Percentiles rank a stretch among this genome's conserved stretches.
Evolutionary conservation across 805 yeast genomes (phyloP).

Genomic region (Kodamaea neixiangensis): DNA sequence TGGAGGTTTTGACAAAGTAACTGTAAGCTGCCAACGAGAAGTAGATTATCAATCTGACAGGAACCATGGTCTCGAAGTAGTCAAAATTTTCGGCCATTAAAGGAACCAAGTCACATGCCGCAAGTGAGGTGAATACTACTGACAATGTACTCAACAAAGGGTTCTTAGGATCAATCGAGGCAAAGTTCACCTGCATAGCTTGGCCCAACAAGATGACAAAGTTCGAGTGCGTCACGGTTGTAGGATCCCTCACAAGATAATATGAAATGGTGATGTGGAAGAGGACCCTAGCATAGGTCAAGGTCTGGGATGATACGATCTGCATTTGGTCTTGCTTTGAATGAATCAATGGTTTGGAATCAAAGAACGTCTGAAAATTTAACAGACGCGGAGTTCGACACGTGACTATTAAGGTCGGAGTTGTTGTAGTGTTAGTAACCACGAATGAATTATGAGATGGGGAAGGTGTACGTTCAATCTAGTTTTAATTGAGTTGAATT

Average conservation of each 20-base stretch:
- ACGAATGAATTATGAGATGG: too few species aligned
- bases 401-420: too few species aligned
- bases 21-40: conserved; percentile 53
- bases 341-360: neutral
- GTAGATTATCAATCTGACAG: conserved; percentile 52
- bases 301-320: conserved; percentile 50
- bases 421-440: too few species aligned
- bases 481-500: too few species aligned
- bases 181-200: conserved; percentile 54
- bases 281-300: conserved; percentile 49
- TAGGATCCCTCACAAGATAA: conserved; percentile 50
- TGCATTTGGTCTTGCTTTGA: conserved; percentile 42
- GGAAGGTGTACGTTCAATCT: too few species aligned
- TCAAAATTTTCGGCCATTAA: conserved; percentile 44
- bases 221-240: conserved; percentile 44
- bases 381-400: neutral
- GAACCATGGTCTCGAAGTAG: conserved; percentile 63
- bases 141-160: conserved; percentile 54
- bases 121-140: conserved; percentile 44
- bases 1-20: conserved; percentile 46
- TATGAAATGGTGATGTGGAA: conserved; percentile 47
- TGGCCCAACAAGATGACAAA: conserved; percentile 55
- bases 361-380: neutral
- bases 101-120: conserved; percentile 61
- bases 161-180: conserved; percentile 34